Conservation (phyloP, 495 filamentous ascomycete species). For the Penicillium mononematosum region DNA sequence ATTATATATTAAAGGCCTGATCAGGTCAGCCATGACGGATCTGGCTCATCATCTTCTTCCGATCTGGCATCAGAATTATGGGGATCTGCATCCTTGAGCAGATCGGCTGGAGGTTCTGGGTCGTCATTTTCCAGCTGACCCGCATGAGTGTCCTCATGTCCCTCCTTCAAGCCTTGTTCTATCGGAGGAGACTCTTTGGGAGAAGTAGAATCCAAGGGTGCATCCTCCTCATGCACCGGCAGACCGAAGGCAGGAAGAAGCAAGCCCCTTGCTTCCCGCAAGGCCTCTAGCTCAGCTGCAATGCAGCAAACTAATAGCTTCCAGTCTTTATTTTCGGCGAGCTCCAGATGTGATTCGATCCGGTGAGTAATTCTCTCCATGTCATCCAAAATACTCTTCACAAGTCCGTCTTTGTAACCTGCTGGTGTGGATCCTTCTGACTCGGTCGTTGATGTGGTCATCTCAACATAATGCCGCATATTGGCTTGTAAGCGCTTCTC, state of each 20-base stretch:
- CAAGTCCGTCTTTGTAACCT: conserved; percentile 30
- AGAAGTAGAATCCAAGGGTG: conserved; percentile 11
- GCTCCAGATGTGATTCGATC: conserved; percentile 39
- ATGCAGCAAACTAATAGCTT: conserved; percentile 85
- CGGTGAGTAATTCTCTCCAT: conserved; percentile 41
- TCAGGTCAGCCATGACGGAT: conserved; percentile 49
- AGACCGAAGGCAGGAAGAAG: conserved; percentile 48
- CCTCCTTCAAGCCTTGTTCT: background rate
- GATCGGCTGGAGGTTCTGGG: conserved; percentile 41
- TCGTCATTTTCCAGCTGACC: conserved; percentile 33
- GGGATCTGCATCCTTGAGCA: conserved; percentile 34
- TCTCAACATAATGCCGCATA: conserved; percentile 46
- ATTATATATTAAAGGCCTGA: conserved; percentile 8
- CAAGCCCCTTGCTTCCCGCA: conserved; percentile 66
- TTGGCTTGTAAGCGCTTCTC: conserved; percentile 61
- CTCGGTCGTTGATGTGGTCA: conserved; percentile 20
- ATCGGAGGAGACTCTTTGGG: conserved; percentile 11
- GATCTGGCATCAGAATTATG: conserved; percentile 33
- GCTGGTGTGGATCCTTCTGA: conserved; percentile 10
- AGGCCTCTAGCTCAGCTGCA: conserved; percentile 83
- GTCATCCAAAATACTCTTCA: conserved; percentile 41
- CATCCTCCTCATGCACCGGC: conserved; percentile 12
- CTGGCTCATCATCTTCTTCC: conserved; percentile 50
- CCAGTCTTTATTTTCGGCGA: conserved; percentile 64
- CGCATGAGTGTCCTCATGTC: conserved; percentile 4